Conservation (phyloP, 2,329 filamentous ascomycete genomes). For the Xylaria sp. region DNA sequence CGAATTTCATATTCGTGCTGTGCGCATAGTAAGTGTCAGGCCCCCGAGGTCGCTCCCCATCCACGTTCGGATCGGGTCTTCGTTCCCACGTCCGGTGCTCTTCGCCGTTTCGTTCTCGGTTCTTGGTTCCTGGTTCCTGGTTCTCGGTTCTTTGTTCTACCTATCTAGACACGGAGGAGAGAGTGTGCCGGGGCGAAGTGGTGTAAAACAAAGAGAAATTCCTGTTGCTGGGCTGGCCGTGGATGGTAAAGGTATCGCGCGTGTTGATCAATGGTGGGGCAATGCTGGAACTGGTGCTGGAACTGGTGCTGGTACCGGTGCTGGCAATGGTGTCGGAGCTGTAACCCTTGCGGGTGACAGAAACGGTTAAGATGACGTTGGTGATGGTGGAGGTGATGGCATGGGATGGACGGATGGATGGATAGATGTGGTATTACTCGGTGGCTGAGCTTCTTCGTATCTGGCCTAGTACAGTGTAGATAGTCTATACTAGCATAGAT, state of each 20-base stretch:
- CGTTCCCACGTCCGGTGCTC: too few species aligned
- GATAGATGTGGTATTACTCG: too few species aligned
- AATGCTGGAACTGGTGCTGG: background rate
- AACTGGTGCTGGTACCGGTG: background rate
- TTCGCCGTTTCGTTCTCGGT: too few species aligned
- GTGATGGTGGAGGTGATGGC: slow-evolving; percentile 6
- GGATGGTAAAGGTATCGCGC: background rate
- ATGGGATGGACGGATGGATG: background rate
- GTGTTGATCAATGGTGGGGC: background rate
- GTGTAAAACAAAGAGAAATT: slow-evolving; percentile 6
- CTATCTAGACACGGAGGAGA: too few species aligned
- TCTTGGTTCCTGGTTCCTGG: background rate
- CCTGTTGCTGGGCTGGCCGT: background rate
- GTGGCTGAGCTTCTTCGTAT: too few species aligned
- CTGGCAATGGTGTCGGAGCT: background rate
- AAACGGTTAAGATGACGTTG: background rate
- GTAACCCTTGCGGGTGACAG: background rate
- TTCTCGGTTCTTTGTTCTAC: background rate
- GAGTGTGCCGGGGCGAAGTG: background rate
- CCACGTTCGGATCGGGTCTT: background rate
- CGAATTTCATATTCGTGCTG: slow-evolving; percentile 70
- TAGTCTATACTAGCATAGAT: too few species aligned
- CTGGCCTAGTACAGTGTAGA: too few species aligned
- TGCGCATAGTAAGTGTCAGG: slow-evolving; percentile 21
- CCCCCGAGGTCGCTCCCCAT: background rate